phyloP scores from a whole-genome alignment of 2,329 filamentous ascomycete genomes.

The Ilyonectria sp. region DNA sequence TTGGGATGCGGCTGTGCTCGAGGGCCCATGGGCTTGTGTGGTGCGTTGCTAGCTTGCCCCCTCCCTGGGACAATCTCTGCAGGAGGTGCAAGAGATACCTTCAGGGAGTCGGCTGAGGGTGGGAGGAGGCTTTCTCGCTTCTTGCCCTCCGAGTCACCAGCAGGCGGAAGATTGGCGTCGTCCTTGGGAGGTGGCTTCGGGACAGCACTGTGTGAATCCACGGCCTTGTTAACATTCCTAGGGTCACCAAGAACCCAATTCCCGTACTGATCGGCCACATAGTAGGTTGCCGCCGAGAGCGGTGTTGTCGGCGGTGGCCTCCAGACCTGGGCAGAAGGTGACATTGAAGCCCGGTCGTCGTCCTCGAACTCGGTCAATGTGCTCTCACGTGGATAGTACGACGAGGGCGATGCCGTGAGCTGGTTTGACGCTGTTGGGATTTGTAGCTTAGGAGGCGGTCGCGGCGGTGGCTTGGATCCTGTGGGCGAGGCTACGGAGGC shows the following conservation, averaged over 20 bases:
- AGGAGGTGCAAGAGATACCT: slow-evolving; percentile 45
- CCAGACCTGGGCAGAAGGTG: slow-evolving; percentile 63
- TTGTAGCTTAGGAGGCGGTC: slow-evolving; percentile 47
- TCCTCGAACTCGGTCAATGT: slow-evolving; percentile 69
- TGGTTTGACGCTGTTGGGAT: slow-evolving; percentile 43
- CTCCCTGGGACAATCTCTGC: slow-evolving; percentile 51
- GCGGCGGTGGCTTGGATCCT: slow-evolving; percentile 36
- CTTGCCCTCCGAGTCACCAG: slow-evolving; percentile 15
- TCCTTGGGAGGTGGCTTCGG: slow-evolving; percentile 42
- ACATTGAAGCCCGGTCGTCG: slow-evolving; percentile 58
- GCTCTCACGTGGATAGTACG: slow-evolving; percentile 55
- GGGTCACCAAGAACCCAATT: slow-evolving; percentile 67
- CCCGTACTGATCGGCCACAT: slow-evolving; percentile 66
- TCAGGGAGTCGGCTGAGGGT: slow-evolving; percentile 2
- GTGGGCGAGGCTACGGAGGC: slow-evolving; percentile 33
- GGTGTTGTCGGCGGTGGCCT: slow-evolving; percentile 63
- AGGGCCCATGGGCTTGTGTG: slow-evolving; percentile 36
- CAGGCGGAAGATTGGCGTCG: slow-evolving; percentile 28
- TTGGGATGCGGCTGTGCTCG: slow-evolving; percentile 36
- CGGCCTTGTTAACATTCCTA: slow-evolving; percentile 47
- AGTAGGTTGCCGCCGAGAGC: slow-evolving; percentile 62
- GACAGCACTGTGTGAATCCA: slow-evolving; percentile 38
- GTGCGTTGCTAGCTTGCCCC: slow-evolving; percentile 34
- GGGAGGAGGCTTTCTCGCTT: slow-evolving; percentile 2
- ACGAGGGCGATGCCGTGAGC: slow-evolving; percentile 14